Conservation (phyloP, 2,329 filamentous ascomycete species). For the Alternaria incomplexa region DNA sequence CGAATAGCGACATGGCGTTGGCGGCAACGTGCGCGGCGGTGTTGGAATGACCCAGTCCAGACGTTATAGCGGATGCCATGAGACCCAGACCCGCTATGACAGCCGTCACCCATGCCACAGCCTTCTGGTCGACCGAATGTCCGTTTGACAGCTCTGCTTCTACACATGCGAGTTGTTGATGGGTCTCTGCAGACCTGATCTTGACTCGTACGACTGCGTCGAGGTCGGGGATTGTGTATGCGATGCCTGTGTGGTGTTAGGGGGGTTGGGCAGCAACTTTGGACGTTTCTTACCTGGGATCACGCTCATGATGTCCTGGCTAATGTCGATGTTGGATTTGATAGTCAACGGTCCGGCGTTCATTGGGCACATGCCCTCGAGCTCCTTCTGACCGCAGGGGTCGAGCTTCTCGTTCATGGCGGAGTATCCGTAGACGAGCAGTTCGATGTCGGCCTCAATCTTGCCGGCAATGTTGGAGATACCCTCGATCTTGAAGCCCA, state of each 20-base stretch:
- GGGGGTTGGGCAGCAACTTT: neutral
- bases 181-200: slow-evolving; percentile 73
- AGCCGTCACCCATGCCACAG: slow-evolving; percentile 88
- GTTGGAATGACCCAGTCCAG: slow-evolving; percentile 89
- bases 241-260: slow-evolving; percentile 64
- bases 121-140: slow-evolving; percentile 87
- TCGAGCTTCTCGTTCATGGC: slow-evolving; percentile 72
- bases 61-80: slow-evolving; percentile 84
- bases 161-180: slow-evolving; percentile 78
- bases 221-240: slow-evolving; percentile 88
- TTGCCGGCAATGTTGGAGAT: slow-evolving; percentile 84
- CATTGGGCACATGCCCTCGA: slow-evolving; percentile 89
- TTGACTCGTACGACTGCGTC: slow-evolving; percentile 84
- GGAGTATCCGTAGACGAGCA: slow-evolving; percentile 83
- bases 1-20: slow-evolving; percentile 91
- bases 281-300: slow-evolving; percentile 66
- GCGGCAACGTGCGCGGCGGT: slow-evolving; percentile 93
- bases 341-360: slow-evolving; percentile 80
- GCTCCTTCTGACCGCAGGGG: slow-evolving; percentile 70
- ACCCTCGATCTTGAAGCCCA: slow-evolving; percentile 77
- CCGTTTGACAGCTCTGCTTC: slow-evolving; percentile 89
- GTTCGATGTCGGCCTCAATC: slow-evolving; percentile 76
- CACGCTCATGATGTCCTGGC: slow-evolving; percentile 65
- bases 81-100: slow-evolving; percentile 85
- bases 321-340: slow-evolving; percentile 67